A percentile compares a stretch with the other conserved stretches of the same genome.
phyloP scores from a whole-genome alignment of 1,284 basidiomycete species.

The Omphalotus olearius region DNA sequence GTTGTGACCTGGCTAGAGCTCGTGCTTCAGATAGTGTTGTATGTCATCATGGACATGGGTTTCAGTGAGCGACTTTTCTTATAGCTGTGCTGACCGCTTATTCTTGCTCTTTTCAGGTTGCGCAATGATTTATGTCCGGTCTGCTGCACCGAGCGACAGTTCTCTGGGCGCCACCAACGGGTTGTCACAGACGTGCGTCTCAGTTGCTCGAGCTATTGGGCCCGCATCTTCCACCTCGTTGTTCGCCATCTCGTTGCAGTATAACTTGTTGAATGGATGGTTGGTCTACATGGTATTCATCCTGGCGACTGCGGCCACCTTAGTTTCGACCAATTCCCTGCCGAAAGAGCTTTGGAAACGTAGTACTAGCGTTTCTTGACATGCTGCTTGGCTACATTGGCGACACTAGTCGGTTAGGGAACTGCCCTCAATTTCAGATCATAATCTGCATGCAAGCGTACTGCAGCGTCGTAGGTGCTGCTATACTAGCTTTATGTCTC shows the following conservation, averaged over 20 bases:
- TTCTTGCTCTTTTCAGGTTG: constrained; percentile 20
- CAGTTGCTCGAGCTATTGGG: constrained; percentile 43
- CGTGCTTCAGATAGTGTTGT: constrained; percentile 19
- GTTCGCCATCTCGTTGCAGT: constrained; percentile 30
- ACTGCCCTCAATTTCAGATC: too few species aligned
- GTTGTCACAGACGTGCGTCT: constrained; percentile 42
- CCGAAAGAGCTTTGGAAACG: constrained; percentile 4
- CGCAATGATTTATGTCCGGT: constrained; percentile 28
- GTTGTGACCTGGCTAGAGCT: constrained; percentile 25
- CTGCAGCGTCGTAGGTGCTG: too few species aligned
- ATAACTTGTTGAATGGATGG: constrained; percentile 26
- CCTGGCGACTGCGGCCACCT: constrained; percentile 12
- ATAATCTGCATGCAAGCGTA: too few species aligned
- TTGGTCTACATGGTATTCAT: constrained; percentile 27
- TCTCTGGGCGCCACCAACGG: constrained; percentile 47
- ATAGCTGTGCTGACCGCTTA: background rate
- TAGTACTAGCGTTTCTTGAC: too few species aligned
- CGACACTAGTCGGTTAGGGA: too few species aligned
- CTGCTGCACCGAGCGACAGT: constrained; percentile 27
- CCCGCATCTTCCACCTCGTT: constrained; percentile 31
- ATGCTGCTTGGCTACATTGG: too few species aligned
- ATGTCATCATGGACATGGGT: constrained; percentile 12
- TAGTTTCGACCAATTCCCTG: constrained; percentile 5
- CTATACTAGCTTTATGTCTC: too few species aligned
- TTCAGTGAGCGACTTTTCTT: constrained; percentile 9